Evolutionary conservation across 78 protist species (phyloP).

Genomic region (slime mould (Dictyostelium discoideum)): DNA sequence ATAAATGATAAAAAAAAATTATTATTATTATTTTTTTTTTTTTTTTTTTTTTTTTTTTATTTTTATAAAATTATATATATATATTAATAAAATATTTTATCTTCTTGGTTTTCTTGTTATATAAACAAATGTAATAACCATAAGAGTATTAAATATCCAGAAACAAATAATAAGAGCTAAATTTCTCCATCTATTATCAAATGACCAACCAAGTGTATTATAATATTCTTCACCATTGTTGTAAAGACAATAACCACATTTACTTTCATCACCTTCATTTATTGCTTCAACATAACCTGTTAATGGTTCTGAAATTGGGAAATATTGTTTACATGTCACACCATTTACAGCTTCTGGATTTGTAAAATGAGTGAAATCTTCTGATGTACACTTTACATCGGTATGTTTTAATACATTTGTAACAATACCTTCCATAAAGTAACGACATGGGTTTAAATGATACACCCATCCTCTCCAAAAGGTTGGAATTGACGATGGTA

Average conservation of each 20-base stretch:
- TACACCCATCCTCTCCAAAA: conserved; percentile 39
- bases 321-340: not conserved
- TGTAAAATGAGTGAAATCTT: conserved; percentile 21
- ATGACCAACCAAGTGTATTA: conserved; percentile 9
- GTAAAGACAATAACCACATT: conserved; percentile 62
- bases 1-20: too few relatives aligned
- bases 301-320: not conserved
- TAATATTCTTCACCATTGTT: conserved; percentile 52
- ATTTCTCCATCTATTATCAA: conserved; percentile 33
- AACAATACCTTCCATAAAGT: conserved; percentile 71
- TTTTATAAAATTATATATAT: not conserved
- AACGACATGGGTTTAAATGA: conserved; percentile 22
- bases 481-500: not conserved
- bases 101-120: conserved; percentile 61
- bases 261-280: not conserved
- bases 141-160: conserved; percentile 28
- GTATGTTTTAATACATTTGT: conserved; percentile 9
- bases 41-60: not conserved
- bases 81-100: not conserved
- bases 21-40: not conserved
- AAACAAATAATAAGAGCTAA: conserved; percentile 24
- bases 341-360: not conserved
- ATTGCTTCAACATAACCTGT: not conserved
- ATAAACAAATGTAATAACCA: conserved; percentile 45
- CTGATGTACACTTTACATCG: not conserved